Evolutionary conservation across 306 rosid genomes (phyloP), one percentile per base, ranked within the genome.

Genomic region (Lablab purpureus): DNA sequence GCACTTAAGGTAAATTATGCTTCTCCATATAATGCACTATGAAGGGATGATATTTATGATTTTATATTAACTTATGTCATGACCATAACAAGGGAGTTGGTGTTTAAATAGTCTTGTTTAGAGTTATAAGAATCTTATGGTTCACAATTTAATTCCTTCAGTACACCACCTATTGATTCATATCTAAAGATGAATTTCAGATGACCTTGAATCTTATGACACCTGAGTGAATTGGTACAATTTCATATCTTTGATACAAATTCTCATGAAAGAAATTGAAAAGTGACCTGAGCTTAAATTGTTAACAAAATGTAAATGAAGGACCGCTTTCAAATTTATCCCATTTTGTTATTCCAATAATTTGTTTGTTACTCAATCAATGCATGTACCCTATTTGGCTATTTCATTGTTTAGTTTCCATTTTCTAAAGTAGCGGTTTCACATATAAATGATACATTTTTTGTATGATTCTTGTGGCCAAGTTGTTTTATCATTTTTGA

Each of bases 1-100:
- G 84, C 96, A 58, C 91, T 96, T 69, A 96, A 90, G 98, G 99
- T 96, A 80, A 82, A 60, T 56, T 87, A 50, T 77, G 13, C 58
- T 52, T 87, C 79, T 80, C 41, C 64, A 46, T 77, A 72, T 34
- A 43, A 64, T 64, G 19, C 55, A 64, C 65, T 78, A 46, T 34
- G 58, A 55, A 54, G 76, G 82, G 55, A 76, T 71, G 58, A 4
- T 34, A 7, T 23, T 43, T 55, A 65, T 73, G 76, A 49, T 72
- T 78, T 54, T 18, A 22, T 65, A 25, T 70, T 65, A 52, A 54
- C 23, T 65, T 23, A 23, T 75, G 73, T 1, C 36, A 17, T 62
- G 67, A 19, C 50, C 60, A 41, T 76, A 51, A 41, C 54, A 12
- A 52, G 66, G 79, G 70, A 54, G 11, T 49, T 82, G 36, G 10